Conservation (phyloP, 2,329 filamentous ascomycete species). For the Sclerotinia sclerotiorum region DNA sequence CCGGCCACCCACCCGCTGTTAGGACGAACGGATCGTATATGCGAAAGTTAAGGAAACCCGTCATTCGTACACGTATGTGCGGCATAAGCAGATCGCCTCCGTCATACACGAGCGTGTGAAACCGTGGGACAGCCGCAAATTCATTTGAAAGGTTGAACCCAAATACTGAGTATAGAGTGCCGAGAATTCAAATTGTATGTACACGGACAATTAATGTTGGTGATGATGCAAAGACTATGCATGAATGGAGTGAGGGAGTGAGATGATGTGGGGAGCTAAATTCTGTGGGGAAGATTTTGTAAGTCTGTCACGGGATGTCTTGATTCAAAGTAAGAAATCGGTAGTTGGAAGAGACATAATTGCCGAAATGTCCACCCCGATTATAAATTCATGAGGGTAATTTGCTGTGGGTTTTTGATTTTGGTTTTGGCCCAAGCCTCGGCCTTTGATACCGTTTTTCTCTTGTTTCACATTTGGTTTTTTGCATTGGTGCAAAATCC, state of each 20-base stretch:
- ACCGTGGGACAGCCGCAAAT: neutral
- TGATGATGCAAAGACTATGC: neutral
- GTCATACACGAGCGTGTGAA: neutral
- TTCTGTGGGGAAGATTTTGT: neutral
- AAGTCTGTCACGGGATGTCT: neutral
- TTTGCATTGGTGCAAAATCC: neutral
- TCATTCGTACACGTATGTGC: slow-evolving; percentile 6
- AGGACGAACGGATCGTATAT: neutral
- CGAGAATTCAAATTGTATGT: neutral
- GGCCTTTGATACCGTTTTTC: neutral
- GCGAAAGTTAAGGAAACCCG: neutral
- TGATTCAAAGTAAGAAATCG: neutral
- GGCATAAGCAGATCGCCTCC: neutral
- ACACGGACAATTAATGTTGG: neutral
- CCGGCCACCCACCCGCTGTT: neutral
- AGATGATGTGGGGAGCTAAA: neutral
- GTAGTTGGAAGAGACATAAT: slow-evolving; percentile 6
- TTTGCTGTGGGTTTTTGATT: neutral
- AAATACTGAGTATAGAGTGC: neutral
- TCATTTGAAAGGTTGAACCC: neutral
- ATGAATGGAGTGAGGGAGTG: neutral
- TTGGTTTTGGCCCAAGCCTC: neutral
- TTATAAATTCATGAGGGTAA: neutral
- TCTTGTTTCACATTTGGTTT: neutral
- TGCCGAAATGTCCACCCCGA: neutral